Evolutionary conservation across 148 eudicot genomes (phyloP).

Genomic region (Camellia japonica): DNA sequence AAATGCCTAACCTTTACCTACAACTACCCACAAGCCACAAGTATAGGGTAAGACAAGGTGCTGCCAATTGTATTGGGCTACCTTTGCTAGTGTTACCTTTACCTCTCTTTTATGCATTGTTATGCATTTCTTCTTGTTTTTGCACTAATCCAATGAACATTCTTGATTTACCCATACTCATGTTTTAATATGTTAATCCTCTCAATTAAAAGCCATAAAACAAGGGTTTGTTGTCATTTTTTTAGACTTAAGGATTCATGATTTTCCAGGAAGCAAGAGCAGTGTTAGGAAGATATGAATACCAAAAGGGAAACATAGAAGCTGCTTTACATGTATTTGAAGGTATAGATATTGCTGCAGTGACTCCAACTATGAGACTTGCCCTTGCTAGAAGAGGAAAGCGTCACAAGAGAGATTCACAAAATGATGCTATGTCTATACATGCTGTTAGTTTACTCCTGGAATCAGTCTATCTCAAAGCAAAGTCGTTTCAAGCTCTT

Average conservation of each 20-base stretch:
- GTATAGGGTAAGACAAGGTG: too few relatives aligned
- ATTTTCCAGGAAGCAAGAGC: slow-evolving; percentile 91
- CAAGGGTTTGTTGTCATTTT: not conserved
- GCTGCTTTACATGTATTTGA: slow-evolving; percentile 93
- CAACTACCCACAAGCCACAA: too few relatives aligned
- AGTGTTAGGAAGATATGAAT: slow-evolving; percentile 83
- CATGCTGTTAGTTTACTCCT: slow-evolving; percentile 70
- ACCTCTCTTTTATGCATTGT: not conserved
- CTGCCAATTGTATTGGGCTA: too few relatives aligned
- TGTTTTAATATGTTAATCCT: not conserved
- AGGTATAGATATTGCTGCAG: slow-evolving; percentile 73
- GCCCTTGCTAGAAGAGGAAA: slow-evolving; percentile 52
- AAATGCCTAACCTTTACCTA: too few relatives aligned
- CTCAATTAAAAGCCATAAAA: not conserved
- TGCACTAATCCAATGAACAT: not conserved
- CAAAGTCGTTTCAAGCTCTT: slow-evolving; percentile 78
- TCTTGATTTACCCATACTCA: not conserved
- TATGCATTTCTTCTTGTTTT: too few relatives aligned
- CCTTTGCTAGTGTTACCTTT: not conserved
- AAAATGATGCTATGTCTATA: slow-evolving; percentile 55
- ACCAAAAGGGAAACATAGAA: slow-evolving; percentile 87
- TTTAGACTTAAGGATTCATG: not conserved
- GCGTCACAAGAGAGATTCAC: slow-evolving; percentile 48
- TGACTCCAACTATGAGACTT: slow-evolving; percentile 63
- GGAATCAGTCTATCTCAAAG: slow-evolving; percentile 79